phyloP scores from a whole-genome alignment of 257 asterid genomes.

The Cordia subcordata region DNA sequence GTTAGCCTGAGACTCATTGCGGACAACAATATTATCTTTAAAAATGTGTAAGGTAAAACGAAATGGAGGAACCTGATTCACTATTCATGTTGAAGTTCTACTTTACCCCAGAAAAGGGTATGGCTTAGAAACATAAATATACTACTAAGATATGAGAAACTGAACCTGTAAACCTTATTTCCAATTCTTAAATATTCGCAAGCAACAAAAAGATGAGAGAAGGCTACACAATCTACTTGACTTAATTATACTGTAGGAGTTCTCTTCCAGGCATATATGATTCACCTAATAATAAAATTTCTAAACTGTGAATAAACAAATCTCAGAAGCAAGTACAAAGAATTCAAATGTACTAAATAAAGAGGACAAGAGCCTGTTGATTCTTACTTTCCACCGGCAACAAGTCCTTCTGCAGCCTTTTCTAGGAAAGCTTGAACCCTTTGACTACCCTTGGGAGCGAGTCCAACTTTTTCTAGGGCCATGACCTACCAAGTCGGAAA shows the following conservation, averaged over 20 bases:
- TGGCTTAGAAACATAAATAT: too few relatives aligned
- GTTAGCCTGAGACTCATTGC: background rate
- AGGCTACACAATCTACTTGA: too few relatives aligned
- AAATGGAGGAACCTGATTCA: too few relatives aligned
- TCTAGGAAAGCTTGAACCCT: constrained; percentile 96
- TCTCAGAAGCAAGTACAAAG: background rate
- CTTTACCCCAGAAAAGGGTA: too few relatives aligned
- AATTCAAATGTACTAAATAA: background rate
- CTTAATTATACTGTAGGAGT: too few relatives aligned
- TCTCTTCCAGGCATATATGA: too few relatives aligned
- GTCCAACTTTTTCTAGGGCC: constrained; percentile 64
- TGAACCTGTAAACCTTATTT: too few relatives aligned
- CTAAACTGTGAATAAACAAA: background rate
- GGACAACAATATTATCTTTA: too few relatives aligned
- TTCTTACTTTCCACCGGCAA: constrained; percentile 86
- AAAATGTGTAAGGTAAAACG: too few relatives aligned
- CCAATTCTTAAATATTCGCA: background rate
- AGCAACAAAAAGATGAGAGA: background rate
- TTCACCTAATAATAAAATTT: background rate
- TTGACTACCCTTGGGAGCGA: constrained; percentile 94
- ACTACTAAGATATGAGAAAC: too few relatives aligned
- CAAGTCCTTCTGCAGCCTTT: constrained; percentile 98
- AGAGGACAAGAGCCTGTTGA: constrained; percentile 1
- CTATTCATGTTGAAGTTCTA: too few relatives aligned
- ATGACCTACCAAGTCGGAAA: constrained; percentile 40